These are phyloP conservation scores for Malassezia japonica DNA, from an alignment of 1,284 basidiomycete species.

Conservation along the genomic window DNA sequence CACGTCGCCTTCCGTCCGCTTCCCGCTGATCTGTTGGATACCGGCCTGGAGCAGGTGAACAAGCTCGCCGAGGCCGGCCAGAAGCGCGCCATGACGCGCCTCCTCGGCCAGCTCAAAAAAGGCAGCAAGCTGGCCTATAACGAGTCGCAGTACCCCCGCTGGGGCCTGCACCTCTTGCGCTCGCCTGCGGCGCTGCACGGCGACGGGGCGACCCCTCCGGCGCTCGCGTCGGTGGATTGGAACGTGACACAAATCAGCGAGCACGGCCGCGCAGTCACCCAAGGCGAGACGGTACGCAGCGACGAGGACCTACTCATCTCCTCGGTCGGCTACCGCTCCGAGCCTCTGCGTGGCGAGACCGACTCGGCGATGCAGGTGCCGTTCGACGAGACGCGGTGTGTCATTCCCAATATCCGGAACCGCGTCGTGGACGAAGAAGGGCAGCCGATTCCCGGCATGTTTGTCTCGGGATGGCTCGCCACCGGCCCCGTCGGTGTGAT, in stretches of 20 bases:
- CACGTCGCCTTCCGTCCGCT: constrained; percentile 58
- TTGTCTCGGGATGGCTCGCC: constrained; percentile 87
- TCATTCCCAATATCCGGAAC: constrained; percentile 22
- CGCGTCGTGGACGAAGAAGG: constrained; percentile 12
- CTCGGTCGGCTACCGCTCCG: constrained; percentile 74
- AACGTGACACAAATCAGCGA: constrained; percentile 23
- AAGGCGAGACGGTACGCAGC: constrained; percentile 55
- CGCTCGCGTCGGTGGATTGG: constrained; percentile 26
- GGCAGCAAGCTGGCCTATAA: constrained; percentile 54
- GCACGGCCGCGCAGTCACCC: constrained; percentile 39
- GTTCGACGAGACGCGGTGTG: constrained; percentile 13
- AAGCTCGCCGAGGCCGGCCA: constrained; percentile 23
- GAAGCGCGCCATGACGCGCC: constrained; percentile 51
- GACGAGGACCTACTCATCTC: constrained; percentile 72
- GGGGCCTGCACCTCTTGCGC: constrained; percentile 37
- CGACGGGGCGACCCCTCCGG: background rate
- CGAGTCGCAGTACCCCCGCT: constrained; percentile 18
- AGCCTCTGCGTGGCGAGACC: constrained; percentile 51
- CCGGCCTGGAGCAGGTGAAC: constrained; percentile 31
- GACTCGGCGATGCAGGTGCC: constrained; percentile 1
- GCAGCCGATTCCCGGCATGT: constrained; percentile 57
- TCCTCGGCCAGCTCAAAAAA: constrained; percentile 59
- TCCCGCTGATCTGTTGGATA: constrained; percentile 44
- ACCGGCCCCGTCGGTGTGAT: constrained; percentile 85
- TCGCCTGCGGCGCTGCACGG: constrained; percentile 29